Conservation (phyloP, 768 basidiomycete genomes). For the Rhodotorula diobovata region DNA sequence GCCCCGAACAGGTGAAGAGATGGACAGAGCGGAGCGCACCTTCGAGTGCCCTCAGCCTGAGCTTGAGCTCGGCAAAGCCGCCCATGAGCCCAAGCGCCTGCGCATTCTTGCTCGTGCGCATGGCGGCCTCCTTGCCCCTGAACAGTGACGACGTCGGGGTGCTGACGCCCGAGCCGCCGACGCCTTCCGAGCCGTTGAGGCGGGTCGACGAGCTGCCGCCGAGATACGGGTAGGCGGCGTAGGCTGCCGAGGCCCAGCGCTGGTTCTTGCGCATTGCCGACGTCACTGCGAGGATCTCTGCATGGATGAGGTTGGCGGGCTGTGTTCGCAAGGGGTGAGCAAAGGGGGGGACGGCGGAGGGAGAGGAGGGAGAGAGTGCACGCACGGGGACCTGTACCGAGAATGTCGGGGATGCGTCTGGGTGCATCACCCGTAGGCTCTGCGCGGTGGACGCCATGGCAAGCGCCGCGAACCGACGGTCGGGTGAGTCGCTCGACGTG, state of each 20-base stretch:
- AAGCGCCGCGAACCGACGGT: too few relatives aligned
- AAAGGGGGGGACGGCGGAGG: too few relatives aligned
- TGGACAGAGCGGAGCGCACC: conserved; percentile 52
- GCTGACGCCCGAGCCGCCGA: neutral
- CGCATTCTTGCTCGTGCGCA: neutral
- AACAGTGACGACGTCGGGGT: neutral
- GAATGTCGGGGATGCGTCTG: conserved; percentile 9
- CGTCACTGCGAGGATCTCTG: conserved; percentile 86
- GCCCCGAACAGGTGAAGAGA: too few relatives aligned
- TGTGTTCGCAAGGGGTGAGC: neutral
- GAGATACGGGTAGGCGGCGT: conserved; percentile 34
- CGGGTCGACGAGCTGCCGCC: conserved; percentile 14
- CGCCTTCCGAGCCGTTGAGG: neutral
- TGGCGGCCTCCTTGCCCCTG: neutral
- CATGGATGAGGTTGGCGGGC: conserved; percentile 58
- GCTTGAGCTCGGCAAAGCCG: conserved; percentile 80
- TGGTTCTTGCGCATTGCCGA: conserved; percentile 97
- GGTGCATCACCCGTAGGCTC: too few relatives aligned
- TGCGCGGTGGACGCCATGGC: too few relatives aligned
- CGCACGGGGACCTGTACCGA: conserved; percentile 34
- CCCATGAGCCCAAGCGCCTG: conserved; percentile 59
- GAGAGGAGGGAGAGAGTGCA: neutral
- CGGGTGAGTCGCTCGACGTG: too few relatives aligned
- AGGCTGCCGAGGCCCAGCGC: conserved; percentile 66
- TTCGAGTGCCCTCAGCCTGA: conserved; percentile 61